Evolutionary conservation across 495 filamentous ascomycete genomes (phyloP).

Genomic region (Coniosporium apollinis): DNA sequence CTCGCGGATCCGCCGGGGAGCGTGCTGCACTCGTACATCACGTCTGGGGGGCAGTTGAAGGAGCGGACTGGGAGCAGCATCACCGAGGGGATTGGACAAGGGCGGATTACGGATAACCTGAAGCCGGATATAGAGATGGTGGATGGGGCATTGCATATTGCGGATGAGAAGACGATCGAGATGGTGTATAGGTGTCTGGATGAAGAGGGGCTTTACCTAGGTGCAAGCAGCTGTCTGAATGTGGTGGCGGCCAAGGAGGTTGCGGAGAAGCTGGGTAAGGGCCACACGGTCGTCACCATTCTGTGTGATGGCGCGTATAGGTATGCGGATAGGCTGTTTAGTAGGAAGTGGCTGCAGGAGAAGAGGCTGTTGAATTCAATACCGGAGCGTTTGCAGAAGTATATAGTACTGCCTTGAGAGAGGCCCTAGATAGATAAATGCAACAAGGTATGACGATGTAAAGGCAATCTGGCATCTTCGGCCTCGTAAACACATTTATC

Average conservation of each 20-base stretch:
- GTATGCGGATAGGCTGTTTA: slow-evolving; percentile 89
- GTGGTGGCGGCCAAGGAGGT: slow-evolving; percentile 92
- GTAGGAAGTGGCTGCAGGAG: slow-evolving; percentile 65
- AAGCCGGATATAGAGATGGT: slow-evolving; percentile 67
- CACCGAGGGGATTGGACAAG: slow-evolving; percentile 95
- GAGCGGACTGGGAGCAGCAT: slow-evolving; percentile 81
- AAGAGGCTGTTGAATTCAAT: slow-evolving; percentile 75
- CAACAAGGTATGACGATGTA: too few relatives aligned
- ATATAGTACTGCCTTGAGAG: slow-evolving; percentile 67
- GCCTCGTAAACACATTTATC: too few relatives aligned
- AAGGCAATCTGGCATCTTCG: too few relatives aligned
- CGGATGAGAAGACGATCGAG: slow-evolving; percentile 85
- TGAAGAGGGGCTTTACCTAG: slow-evolving; percentile 92
- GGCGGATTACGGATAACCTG: slow-evolving; percentile 88
- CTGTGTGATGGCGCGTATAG: slow-evolving; percentile 91
- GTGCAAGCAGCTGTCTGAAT: slow-evolving; percentile 81
- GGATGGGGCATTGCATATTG: slow-evolving; percentile 73
- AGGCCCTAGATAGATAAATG: too few relatives aligned
- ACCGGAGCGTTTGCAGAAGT: slow-evolving; percentile 72
- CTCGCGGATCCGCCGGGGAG: slow-evolving; percentile 87
- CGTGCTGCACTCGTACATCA: slow-evolving; percentile 83
- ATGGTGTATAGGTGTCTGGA: slow-evolving; percentile 97
- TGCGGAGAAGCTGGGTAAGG: slow-evolving; percentile 74
- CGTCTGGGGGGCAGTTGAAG: slow-evolving; percentile 60
- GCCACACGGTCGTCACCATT: slow-evolving; percentile 83